Base-by-base conservation (phyloP, 2,329 filamentous ascomycete genomes). In the Dactylellina sp. region DNA sequence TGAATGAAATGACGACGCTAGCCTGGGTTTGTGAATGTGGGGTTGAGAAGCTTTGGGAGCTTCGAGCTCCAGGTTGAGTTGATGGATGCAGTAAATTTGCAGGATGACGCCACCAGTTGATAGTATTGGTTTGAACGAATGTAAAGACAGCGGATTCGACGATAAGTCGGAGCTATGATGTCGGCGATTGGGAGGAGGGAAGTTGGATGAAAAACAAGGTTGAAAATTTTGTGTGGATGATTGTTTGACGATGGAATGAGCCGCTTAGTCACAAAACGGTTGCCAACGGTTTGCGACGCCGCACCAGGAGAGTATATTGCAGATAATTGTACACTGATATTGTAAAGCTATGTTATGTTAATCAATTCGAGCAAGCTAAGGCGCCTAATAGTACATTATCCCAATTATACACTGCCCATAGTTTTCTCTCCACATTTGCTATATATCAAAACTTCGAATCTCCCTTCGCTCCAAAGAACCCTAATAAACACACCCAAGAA, bases 191-290 rank as follows among this genome's bases (percentile, higher is more conserved):
- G 20, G n/a, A 39, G 32, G 3, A 12, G 14, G 12, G 22, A 35
- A 16, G 47, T 24, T 6, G 20, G 11, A 44, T 9, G 32, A 44
- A 28, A 37, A 35, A 52, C 2, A 32, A 40, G 37, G 46, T 50
- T 63, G 46, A 63, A 53, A 53, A 28, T 42, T 63, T 53, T 62
- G 46, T 18, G 35, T 62, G 59, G 32, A n/a, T 39, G 35, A 16
- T 46, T 18, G 11, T 12, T 52, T 28, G n/a, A 32, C 44, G n/a
- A 42, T 7, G 4, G 16, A 20, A n/a, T 20, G 46, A 6, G 46
- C 22, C 46, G 20, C 20, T 28, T 50, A 28, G 24, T 32, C 20
- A 50, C 46, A 50, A 6, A n/a, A n/a, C n/a, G n/a, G n/a, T n/a
- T n/a, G n/a, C 20, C n/a, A 47, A 47, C 44, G 32, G 32, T 12